phyloP scores from a whole-genome alignment of 2,329 filamentous ascomycete species.

The Dothideomycetes sp. region DNA sequence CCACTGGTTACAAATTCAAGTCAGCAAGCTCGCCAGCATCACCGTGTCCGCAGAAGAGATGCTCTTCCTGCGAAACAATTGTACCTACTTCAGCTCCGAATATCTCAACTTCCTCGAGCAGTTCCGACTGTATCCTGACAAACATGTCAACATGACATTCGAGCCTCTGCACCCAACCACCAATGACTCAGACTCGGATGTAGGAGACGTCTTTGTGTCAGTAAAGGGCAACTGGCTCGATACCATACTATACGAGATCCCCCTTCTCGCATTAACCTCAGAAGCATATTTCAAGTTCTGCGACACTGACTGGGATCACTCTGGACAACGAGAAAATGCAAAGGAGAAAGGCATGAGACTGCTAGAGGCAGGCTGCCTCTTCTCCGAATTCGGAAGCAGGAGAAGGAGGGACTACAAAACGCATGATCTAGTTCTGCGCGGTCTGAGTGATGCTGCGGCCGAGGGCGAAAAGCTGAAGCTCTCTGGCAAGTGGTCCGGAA shows the following conservation, averaged over 20 bases:
- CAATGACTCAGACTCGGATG: slow-evolving; percentile 47
- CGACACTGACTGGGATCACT: slow-evolving; percentile 84
- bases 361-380: slow-evolving; percentile 70
- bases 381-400: slow-evolving; percentile 90
- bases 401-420: slow-evolving; percentile 88
- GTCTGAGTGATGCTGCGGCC: slow-evolving; percentile 69
- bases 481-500: slow-evolving; percentile 68
- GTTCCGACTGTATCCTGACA: slow-evolving; percentile 69
- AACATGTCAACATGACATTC: slow-evolving; percentile 69
- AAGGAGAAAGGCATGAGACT: slow-evolving; percentile 69
- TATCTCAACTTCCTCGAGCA: slow-evolving; percentile 75
- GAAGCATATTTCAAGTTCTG: slow-evolving; percentile 97
- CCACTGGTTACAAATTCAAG: slow-evolving; percentile 74
- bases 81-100: slow-evolving; percentile 64
- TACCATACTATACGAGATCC: slow-evolving; percentile 96
- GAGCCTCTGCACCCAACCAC: slow-evolving; percentile 22
- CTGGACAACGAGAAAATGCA: slow-evolving; percentile 76
- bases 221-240: slow-evolving; percentile 82
- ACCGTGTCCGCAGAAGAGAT: slow-evolving; percentile 70
- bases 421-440: slow-evolving; percentile 81
- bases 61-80: slow-evolving; percentile 64
- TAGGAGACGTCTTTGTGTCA: slow-evolving; percentile 65
- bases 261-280: slow-evolving; percentile 78
- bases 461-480: slow-evolving; percentile 45
- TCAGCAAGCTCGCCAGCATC: slow-evolving; percentile 74